Base-by-base conservation (phyloP, 495 filamentous ascomycete species). In the Lentithecium fluviatile region DNA sequence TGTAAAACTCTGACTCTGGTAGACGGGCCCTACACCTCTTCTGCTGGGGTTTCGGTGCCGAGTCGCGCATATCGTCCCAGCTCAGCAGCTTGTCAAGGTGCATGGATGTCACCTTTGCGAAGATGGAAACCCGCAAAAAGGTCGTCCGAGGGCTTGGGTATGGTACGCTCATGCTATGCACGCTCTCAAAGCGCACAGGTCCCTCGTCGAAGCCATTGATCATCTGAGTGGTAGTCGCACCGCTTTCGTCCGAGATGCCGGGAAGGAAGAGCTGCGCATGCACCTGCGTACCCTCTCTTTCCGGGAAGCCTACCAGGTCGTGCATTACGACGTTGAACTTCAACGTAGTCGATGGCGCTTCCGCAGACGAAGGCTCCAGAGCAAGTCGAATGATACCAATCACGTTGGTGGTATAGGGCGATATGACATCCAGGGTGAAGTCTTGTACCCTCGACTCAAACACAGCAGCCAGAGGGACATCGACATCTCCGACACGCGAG, bases 321-420 rank as follows among this genome's bases (percentile, higher is more conserved):
- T 94, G 91, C 91, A 99, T 96, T 49, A 96, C 92, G 23, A 97
- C 91, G 66, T 97, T 99, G 76, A 97, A 99, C 71, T 97, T 97
- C 55, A 99, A 76, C 24, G 89, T 97, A 51, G 89, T 91, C 8
- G 89, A 88, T 25, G 93, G 94, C 23, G 93, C 91, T 70, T 95
- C 88, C 7, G 94, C 93, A 20, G 89, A 93, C 0, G 93, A 97
- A 34, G 94, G 94, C 68, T 97, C 94, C 10, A 99, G 77, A 2
- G 92, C 93, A 45, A 99, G 75, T 54, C 90, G 87, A 65, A 97
- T 85, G 29, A 96, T 89, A 47, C 94, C 94, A 58, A 97, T 80
- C 0, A 88, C 90, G 72, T 88, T 87, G 26, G 86, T 86, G 0
- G 93, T 97, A 69, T 96, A 94, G n/a, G 91, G 91, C 0, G 90